Conservation (phyloP, 495 filamentous ascomycete species). For the Hypoxylon fuscum region DNA sequence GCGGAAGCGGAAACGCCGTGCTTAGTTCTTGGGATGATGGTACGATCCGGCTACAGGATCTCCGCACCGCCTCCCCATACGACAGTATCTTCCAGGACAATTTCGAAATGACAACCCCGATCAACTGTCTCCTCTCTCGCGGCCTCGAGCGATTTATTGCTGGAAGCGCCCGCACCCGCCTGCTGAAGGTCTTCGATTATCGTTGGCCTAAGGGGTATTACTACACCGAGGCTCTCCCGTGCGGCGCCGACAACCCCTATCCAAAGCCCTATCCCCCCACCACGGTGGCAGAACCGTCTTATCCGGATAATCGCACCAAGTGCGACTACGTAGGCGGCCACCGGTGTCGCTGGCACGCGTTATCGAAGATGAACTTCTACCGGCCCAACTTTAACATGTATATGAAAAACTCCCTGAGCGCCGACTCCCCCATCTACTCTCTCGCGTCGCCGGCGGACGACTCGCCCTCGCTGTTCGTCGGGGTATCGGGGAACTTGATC, state of each 20-base stretch:
- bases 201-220: constrained; percentile 56
- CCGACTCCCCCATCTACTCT: constrained; percentile 48
- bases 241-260: constrained; percentile 43
- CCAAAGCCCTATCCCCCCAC: constrained; percentile 44
- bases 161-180: constrained; percentile 44
- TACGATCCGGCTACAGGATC: constrained; percentile 54
- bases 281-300: constrained; percentile 25
- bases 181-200: constrained; percentile 59
- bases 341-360: constrained; percentile 53
- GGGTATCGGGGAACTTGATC: constrained; percentile 50
- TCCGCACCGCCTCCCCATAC: constrained; percentile 48
- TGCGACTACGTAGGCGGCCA: constrained; percentile 44
- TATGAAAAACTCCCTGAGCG: constrained; percentile 33
- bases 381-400: constrained; percentile 55
- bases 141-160: constrained; percentile 56
- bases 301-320: constrained; percentile 2
- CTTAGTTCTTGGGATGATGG: constrained; percentile 60
- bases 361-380: constrained; percentile 52
- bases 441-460: constrained; percentile 52
- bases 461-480: constrained; percentile 54
- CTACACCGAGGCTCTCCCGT: constrained; percentile 53
- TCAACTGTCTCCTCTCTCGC: constrained; percentile 52
- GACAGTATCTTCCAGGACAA: constrained; percentile 56
- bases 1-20: constrained; percentile 46
- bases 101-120: constrained; percentile 49